phyloP scores from a whole-genome alignment of 805 yeast species.

The Cyberlindnera veronae region DNA sequence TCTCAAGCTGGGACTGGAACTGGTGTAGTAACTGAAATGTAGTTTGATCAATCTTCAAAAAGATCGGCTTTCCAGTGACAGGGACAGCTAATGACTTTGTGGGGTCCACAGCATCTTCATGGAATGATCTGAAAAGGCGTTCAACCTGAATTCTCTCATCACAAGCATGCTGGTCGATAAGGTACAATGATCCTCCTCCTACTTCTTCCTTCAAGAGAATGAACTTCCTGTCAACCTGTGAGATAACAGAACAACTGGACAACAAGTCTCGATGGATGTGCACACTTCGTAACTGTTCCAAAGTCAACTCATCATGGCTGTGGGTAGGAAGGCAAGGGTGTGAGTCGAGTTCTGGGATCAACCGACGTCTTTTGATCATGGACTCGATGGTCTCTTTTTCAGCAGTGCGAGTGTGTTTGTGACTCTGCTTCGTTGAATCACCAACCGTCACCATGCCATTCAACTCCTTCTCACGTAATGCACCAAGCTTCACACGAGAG shows the following conservation, averaged over 20 bases:
- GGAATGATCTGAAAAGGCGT: constrained; percentile 35
- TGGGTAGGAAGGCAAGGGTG: constrained; percentile 1
- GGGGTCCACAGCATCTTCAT: constrained; percentile 29
- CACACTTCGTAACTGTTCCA: constrained; percentile 5
- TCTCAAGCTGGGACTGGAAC: constrained; percentile 28
- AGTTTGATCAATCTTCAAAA: constrained; percentile 20
- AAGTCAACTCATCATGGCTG: constrained; percentile 3
- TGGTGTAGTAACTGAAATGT: constrained; percentile 30
- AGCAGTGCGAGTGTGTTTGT: not conserved
- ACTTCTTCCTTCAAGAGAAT: constrained; percentile 40
- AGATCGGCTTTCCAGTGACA: constrained; percentile 10
- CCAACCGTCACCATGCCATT: constrained; percentile 7
- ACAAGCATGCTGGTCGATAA: constrained; percentile 81
- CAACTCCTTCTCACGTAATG: constrained; percentile 11
- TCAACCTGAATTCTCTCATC: constrained; percentile 75
- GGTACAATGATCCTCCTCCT: constrained; percentile 28
- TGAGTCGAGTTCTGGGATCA: constrained; percentile 1
- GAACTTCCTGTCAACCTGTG: constrained; percentile 64
- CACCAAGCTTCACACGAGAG: constrained; percentile 12
- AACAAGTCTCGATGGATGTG: constrained; percentile 22
- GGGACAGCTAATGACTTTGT: constrained; percentile 15
- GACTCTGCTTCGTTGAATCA: not conserved
- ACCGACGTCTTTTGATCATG: constrained; percentile 9
- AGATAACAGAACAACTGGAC: constrained; percentile 34
- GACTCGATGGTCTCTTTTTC: constrained; percentile 1